phyloP scores from a whole-genome alignment of 345 rosid species.

The Firmiana major region DNA sequence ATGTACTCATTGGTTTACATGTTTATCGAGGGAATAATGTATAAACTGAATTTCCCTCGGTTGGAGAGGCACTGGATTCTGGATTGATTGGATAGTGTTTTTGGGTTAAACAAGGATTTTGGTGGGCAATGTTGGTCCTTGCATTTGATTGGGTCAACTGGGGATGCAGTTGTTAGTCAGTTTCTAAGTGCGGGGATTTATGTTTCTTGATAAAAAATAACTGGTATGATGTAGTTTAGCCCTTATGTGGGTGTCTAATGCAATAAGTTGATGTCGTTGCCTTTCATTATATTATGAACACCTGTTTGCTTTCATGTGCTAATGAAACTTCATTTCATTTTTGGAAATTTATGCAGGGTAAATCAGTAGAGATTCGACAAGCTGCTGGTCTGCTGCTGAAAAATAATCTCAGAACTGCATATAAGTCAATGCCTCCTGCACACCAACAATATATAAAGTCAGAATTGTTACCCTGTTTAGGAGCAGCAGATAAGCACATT shows the following conservation, averaged over 20 bases:
- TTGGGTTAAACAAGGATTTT: background rate
- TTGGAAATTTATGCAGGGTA: conserved; percentile 45
- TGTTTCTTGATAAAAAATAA: background rate
- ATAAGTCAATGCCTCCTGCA: conserved; percentile 50
- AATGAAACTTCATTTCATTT: background rate
- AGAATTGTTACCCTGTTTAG: conserved; percentile 82
- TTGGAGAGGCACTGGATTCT: background rate
- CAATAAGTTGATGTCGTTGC: background rate
- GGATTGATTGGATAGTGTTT: background rate
- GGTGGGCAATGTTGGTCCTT: background rate
- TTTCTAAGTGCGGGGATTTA: background rate
- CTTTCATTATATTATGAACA: background rate
- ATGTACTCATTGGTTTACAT: background rate
- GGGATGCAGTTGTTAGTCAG: background rate
- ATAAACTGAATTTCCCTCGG: background rate
- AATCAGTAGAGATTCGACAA: conserved; percentile 81
- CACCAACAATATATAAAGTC: conserved; percentile 42
- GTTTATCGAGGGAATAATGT: background rate
- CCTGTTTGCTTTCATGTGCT: background rate
- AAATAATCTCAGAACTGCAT: conserved; percentile 71
- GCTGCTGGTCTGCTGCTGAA: conserved; percentile 95
- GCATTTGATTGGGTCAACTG: background rate
- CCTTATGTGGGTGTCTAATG: background rate
- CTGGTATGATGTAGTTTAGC: background rate
- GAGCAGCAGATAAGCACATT: conserved; percentile 82